These are phyloP conservation scores for Rhodomyrtus psidioides DNA, from an alignment of 441 rosid genomes.

Conservation along the genomic window DNA sequence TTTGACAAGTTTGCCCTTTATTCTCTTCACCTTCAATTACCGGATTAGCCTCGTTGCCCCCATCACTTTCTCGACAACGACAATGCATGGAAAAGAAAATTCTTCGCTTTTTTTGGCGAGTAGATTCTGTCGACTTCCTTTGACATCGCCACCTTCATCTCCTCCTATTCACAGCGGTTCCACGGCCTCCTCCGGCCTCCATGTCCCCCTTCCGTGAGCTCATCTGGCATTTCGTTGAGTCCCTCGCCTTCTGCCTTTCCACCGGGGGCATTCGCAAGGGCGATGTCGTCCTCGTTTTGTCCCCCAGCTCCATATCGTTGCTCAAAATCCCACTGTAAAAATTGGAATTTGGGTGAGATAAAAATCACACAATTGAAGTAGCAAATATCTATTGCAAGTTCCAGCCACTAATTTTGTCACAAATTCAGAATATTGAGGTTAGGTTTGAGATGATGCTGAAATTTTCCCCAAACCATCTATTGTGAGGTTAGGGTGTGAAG, in stretches of 20 bases:
- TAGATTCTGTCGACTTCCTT: neutral
- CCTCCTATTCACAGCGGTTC: conserved; percentile 67
- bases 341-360: too few species aligned
- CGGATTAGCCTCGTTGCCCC: too few species aligned
- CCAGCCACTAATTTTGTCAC: too few species aligned
- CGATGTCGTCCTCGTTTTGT: conserved; percentile 62
- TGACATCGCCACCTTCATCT: conserved; percentile 63
- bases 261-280: conserved; percentile 68
- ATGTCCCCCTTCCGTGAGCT: conserved; percentile 11
- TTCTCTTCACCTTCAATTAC: neutral
- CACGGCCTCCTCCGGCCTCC: conserved; percentile 46
- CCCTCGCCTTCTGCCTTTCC: conserved; percentile 42
- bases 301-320: conserved; percentile 57
- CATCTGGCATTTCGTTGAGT: conserved; percentile 45
- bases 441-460: too few species aligned
- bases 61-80: neutral
- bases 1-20: neutral
- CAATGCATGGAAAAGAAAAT: neutral
- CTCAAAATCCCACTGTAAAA: conserved; percentile 10
- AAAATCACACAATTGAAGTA: too few species aligned
- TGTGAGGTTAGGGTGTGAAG: too few species aligned
- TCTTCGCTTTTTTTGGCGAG: too few species aligned
- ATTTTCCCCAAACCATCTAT: too few species aligned
- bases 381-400: too few species aligned
- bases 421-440: too few species aligned